These are phyloP conservation scores for Pseudogymnoascus sp. DNA, from an alignment of 2,329 filamentous ascomycete species.

Conservation along the genomic window DNA sequence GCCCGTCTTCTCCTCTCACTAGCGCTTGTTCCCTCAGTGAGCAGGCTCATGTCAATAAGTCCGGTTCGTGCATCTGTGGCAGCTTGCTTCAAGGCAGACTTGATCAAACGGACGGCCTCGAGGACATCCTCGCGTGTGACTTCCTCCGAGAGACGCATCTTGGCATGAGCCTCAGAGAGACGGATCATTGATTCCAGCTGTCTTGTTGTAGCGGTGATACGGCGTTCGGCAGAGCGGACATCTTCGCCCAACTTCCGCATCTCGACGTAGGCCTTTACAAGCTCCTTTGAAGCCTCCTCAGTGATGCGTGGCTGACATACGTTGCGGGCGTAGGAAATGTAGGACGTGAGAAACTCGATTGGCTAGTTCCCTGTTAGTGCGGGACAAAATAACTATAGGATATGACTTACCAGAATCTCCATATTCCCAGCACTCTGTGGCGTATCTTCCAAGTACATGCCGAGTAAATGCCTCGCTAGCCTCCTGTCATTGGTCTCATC, in stretches of 20 bases:
- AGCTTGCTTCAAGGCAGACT: slow-evolving; percentile 87
- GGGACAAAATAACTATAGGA: slow-evolving; percentile 2
- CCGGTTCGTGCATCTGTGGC: slow-evolving; percentile 89
- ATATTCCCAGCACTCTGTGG: slow-evolving; percentile 67
- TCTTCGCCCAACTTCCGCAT: slow-evolving; percentile 92
- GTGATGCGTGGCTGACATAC: slow-evolving; percentile 78
- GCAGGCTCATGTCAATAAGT: slow-evolving; percentile 89
- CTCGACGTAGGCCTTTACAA: slow-evolving; percentile 80
- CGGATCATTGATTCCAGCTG: slow-evolving; percentile 99
- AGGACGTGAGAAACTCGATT: slow-evolving; percentile 89
- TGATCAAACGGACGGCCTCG: slow-evolving; percentile 88
- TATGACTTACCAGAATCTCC: slow-evolving; percentile 67
- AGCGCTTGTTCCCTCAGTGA: slow-evolving; percentile 89
- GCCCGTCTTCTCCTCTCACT: slow-evolving; percentile 75
- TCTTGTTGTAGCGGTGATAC: slow-evolving; percentile 93
- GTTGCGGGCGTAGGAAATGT: slow-evolving; percentile 91
- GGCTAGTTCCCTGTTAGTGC: slow-evolving; percentile 45
- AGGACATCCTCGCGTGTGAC: slow-evolving; percentile 78
- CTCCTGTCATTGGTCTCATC: slow-evolving; percentile 85
- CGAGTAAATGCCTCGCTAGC: slow-evolving; percentile 83
- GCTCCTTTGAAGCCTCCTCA: slow-evolving; percentile 68
- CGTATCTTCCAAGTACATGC: slow-evolving; percentile 92
- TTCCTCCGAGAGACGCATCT: slow-evolving; percentile 76
- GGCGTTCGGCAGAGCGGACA: slow-evolving; percentile 79
- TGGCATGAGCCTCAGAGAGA: slow-evolving; percentile 89